Conservation (phyloP, 2,329 filamentous ascomycete genomes). For the Fusarium longipes region DNA sequence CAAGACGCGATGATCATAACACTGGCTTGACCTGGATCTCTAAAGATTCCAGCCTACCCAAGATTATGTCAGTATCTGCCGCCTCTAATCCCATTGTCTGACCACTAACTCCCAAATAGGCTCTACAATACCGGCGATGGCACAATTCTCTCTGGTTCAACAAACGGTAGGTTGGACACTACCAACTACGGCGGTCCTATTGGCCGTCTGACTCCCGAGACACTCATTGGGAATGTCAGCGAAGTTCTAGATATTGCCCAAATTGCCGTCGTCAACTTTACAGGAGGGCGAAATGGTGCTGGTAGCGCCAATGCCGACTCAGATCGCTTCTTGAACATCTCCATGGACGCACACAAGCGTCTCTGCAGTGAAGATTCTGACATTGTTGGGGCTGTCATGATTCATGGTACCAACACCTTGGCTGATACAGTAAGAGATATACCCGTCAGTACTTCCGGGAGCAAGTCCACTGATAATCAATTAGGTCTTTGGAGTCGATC, state of each 20-base stretch:
- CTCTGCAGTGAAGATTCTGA: constrained; percentile 49
- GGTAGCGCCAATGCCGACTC: background rate
- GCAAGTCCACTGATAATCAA: background rate
- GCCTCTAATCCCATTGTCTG: background rate
- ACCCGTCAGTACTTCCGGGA: background rate
- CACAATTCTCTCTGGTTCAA: constrained; percentile 51
- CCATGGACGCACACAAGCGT: constrained; percentile 25
- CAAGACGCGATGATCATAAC: background rate
- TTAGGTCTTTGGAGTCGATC: constrained; percentile 28
- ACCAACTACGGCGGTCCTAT: constrained; percentile 47
- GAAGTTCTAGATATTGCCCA: constrained; percentile 50
- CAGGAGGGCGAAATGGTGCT: background rate
- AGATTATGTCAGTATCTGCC: constrained; percentile 41
- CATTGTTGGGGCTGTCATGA: constrained; percentile 43
- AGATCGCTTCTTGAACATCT: constrained; percentile 1
- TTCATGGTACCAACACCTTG: constrained; percentile 65
- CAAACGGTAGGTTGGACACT: constrained; percentile 50
- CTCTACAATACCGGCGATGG: constrained; percentile 31
- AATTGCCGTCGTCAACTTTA: constrained; percentile 46
- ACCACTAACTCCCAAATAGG: background rate
- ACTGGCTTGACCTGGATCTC: background rate
- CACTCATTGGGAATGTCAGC: constrained; percentile 47
- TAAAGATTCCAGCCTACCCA: constrained; percentile 31
- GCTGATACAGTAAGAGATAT: constrained; percentile 58
- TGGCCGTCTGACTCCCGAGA: constrained; percentile 40